Evolutionary conservation across 768 basidiomycete species (phyloP).

Genomic region (Psilocybe subaeruginosa): DNA sequence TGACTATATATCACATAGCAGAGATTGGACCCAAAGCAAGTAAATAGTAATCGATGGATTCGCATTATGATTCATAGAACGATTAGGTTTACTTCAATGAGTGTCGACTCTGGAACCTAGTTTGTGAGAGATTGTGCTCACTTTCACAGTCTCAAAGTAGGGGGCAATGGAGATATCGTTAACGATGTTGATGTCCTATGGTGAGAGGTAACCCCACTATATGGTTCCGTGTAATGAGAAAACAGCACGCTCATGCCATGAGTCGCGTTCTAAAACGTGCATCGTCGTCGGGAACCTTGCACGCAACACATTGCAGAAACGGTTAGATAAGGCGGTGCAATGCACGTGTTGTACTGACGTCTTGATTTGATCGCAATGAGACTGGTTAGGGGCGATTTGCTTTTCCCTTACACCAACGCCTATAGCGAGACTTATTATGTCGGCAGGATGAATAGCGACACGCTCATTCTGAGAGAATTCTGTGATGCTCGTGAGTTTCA

Average conservation of each 20-base stretch:
- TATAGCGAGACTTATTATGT: too few species aligned
- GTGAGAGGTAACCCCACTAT: not conserved
- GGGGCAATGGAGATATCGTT: slow-evolving; percentile 40
- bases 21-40: not conserved
- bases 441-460: too few species aligned
- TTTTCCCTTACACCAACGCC: too few species aligned
- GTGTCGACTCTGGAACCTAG: not conserved
- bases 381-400: too few species aligned
- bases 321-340: too few species aligned
- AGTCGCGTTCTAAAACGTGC: not conserved
- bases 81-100: not conserved
- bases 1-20: slow-evolving; percentile 53
- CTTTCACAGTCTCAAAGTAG: slow-evolving; percentile 72
- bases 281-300: not conserved
- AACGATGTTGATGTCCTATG: not conserved
- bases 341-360: too few species aligned
- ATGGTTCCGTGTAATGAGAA: not conserved
- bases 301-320: too few species aligned
- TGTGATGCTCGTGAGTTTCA: too few species aligned
- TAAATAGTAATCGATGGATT: not conserved
- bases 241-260: slow-evolving; percentile 15
- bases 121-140: slow-evolving; percentile 27
- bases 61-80: not conserved
- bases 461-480: too few species aligned
- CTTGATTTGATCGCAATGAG: too few species aligned